Evolutionary conservation across 257 asterid genomes (phyloP).

Genomic region (Voacanga thouarsii): DNA sequence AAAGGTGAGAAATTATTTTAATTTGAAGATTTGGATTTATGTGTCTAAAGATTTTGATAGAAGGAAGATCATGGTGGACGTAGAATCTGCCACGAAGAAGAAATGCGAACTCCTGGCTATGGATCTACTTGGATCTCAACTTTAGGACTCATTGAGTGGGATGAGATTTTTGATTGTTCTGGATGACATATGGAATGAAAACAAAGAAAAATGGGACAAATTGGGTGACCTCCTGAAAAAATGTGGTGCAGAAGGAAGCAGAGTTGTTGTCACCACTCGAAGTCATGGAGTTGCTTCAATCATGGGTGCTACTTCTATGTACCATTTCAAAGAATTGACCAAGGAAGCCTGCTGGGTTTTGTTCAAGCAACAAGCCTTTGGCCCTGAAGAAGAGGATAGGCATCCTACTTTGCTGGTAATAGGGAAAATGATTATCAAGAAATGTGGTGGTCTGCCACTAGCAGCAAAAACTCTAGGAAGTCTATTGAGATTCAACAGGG

Average conservation of each 20-base stretch:
- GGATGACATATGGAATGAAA: conserved; percentile 32
- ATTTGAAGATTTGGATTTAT: conserved; percentile 16
- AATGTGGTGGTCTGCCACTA: conserved; percentile 31
- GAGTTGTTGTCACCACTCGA: conserved; percentile 26
- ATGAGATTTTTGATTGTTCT: conserved; percentile 21
- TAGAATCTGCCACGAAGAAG: background rate
- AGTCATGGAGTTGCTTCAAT: conserved; percentile 22
- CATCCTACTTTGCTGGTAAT: conserved; percentile 18
- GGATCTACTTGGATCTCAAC: conserved; percentile 13
- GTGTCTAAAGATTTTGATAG: conserved; percentile 16
- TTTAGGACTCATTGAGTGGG: conserved; percentile 18
- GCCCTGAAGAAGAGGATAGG: conserved; percentile 9
- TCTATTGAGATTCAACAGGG: conserved; percentile 20
- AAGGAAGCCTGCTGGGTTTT: conserved; percentile 26
- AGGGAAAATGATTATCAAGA: conserved; percentile 24
- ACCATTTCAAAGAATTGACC: conserved; percentile 10
- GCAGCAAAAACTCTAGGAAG: conserved; percentile 25
- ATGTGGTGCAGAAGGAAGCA: conserved; percentile 25
- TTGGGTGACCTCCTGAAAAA: conserved; percentile 10
- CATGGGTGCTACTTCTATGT: conserved; percentile 8
- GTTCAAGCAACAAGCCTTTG: conserved; percentile 28
- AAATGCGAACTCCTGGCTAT: conserved; percentile 15
- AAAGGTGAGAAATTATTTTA: conserved; percentile 14
- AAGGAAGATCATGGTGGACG: conserved; percentile 8
- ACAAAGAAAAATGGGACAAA: conserved; percentile 22